Base-by-base conservation (phyloP, 768 basidiomycete genomes). In the Amanita fuliginea region DNA sequence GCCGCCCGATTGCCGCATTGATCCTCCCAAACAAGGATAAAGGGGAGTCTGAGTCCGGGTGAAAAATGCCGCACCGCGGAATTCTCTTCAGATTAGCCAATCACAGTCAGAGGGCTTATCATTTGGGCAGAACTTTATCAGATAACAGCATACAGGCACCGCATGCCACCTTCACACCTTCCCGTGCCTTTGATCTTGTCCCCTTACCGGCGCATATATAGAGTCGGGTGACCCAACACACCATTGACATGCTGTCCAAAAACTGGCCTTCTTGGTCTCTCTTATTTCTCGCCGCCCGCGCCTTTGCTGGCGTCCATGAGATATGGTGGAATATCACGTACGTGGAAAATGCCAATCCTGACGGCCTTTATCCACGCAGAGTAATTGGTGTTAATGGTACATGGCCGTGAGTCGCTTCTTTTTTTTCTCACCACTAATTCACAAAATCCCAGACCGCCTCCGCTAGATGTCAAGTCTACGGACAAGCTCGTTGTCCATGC, bases 281-380 rank as follows among this genome's bases (percentile, higher is more conserved):
- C 16, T 58, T 68, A 16, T 54, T 59, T 9, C 47, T 71, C 39
- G 62, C 68, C 34, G 54, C 68, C 3, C 64, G 70, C 28, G 75
- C 62, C n/a, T 57, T 77, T 13, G 85, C 81, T n/a, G 83, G 75
- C 22, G 70, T 86, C 13, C 73, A 80, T 2, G 87, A 90, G 57
- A 50, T 79, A 11, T 90, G 87, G 87, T 94, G 92, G 92, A 85
- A 96, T 62, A 74, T 97, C 64, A 85, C 90, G 43, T 94, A 89
- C 53, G 81, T 89, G 47, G 64, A 81, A 22, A 65, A 80, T 52
- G 85, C 77, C 41, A 89, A 83, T 64, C 95, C 95, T 2, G 92
- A 95, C 60, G 89, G 86, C 4, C 77, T 92, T 46, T 77, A 68
- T 46, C 69, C 78, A 10, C 81, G 94, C 42, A 71, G 81, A 7